phyloP scores from a whole-genome alignment of 495 filamentous ascomycete species.

The Podospora comata region DNA sequence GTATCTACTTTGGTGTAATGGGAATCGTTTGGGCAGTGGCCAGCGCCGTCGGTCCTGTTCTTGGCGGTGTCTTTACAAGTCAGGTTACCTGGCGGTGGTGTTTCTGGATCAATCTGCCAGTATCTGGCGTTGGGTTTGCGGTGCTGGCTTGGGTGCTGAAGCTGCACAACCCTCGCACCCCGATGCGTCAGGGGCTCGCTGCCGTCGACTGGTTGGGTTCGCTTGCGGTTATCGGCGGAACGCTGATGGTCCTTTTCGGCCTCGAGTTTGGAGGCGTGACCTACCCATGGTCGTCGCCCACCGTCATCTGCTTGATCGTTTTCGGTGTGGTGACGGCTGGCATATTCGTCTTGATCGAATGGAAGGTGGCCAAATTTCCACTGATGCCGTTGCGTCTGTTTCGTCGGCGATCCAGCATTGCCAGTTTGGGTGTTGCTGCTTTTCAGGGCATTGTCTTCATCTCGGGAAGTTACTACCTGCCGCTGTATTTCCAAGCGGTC shows the following conservation, averaged over 20 bases:
- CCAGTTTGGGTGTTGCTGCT: slow-evolving; percentile 56
- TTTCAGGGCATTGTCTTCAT: slow-evolving; percentile 74
- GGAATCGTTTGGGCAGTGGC: slow-evolving; percentile 54
- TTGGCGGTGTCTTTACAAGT: slow-evolving; percentile 63
- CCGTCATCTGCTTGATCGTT: slow-evolving; percentile 73
- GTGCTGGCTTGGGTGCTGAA: slow-evolving; percentile 69
- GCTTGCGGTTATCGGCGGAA: slow-evolving; percentile 67
- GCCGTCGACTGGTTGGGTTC: slow-evolving; percentile 76
- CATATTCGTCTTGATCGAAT: slow-evolving; percentile 66
- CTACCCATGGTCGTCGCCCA: slow-evolving; percentile 72
- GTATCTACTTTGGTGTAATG: slow-evolving; percentile 51
- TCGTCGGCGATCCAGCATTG: slow-evolving; percentile 55
- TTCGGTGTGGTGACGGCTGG: slow-evolving; percentile 64
- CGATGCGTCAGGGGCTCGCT: slow-evolving; percentile 64
- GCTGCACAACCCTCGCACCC: slow-evolving; percentile 72
- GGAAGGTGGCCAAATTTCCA: slow-evolving; percentile 69
- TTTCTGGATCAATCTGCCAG: slow-evolving; percentile 78
- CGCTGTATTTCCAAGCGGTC: slow-evolving; percentile 75
- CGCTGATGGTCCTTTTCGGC: slow-evolving; percentile 77
- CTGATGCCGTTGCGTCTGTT: slow-evolving; percentile 75
- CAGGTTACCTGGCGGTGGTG: slow-evolving; percentile 59
- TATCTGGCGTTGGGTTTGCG: slow-evolving; percentile 65
- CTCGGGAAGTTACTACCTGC: slow-evolving; percentile 68
- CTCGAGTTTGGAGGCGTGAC: slow-evolving; percentile 73
- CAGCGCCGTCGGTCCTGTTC: slow-evolving; percentile 55